Percentiles rank a stretch among this genome's conserved stretches.
Evolutionary conservation across 805 yeast genomes (phyloP).

Genomic region (Yarrowia deformans): DNA sequence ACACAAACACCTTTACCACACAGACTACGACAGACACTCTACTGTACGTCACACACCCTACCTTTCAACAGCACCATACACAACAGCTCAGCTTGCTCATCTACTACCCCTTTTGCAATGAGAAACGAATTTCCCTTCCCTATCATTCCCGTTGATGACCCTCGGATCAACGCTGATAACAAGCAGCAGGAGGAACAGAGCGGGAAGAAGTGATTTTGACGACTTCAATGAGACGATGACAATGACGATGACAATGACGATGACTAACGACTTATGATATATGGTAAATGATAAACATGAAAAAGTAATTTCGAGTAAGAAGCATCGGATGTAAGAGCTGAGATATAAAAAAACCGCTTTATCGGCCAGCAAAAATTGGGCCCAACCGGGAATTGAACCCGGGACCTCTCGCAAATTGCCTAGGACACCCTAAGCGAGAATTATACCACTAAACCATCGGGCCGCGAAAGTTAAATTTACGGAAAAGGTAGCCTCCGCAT

Average conservation of each 20-base stretch:
- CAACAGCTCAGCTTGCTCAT: no score
- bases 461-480: background rate
- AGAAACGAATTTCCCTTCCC: conserved; percentile 32
- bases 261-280: background rate
- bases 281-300: background rate
- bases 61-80: no score
- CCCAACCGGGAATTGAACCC: conserved; percentile 38
- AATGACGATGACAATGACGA: background rate
- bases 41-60: no score
- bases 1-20: no score
- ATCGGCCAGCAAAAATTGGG: background rate
- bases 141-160: conserved; percentile 15
- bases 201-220: background rate
- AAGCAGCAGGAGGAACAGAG: background rate
- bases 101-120: background rate
- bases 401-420: conserved; percentile 38
- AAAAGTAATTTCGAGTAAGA: no score
- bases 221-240: background rate
- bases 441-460: conserved; percentile 38
- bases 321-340: no score
- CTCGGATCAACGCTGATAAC: conserved; percentile 6
- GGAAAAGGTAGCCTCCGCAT: background rate
- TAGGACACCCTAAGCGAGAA: conserved; percentile 36
- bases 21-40: no score
- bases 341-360: background rate